phyloP scores from a whole-genome alignment of 352 stramenopile genomes.

The Pythium vanterpoolii region DNA sequence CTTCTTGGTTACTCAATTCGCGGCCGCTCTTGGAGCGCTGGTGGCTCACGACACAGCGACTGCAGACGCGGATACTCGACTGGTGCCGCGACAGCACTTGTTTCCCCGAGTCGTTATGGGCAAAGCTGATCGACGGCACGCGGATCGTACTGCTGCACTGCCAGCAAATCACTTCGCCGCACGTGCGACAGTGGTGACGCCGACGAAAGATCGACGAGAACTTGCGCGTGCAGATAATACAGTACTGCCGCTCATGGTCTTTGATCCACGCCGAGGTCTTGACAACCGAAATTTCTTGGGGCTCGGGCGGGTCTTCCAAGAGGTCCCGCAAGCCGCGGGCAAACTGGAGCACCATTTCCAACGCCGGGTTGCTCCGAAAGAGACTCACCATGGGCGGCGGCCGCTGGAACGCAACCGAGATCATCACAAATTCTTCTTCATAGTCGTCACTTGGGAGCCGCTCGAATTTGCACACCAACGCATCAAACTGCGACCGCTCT shows the following conservation, averaged over 20 bases:
- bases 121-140: slow-evolving; percentile 82
- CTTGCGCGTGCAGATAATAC: slow-evolving; percentile 73
- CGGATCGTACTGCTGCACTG: slow-evolving; percentile 83
- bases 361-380: slow-evolving; percentile 77
- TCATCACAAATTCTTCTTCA: slow-evolving; percentile 72
- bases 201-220: slow-evolving; percentile 85
- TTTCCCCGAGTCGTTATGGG: slow-evolving; percentile 76
- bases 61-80: slow-evolving; percentile 81
- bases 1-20: slow-evolving; percentile 73
- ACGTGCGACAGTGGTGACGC: slow-evolving; percentile 86
- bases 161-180: slow-evolving; percentile 87
- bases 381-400: slow-evolving; percentile 75
- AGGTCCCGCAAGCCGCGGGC: slow-evolving; percentile 73
- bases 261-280: slow-evolving; percentile 83
- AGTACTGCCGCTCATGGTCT: slow-evolving; percentile 82
- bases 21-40: slow-evolving; percentile 71
- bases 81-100: slow-evolving; percentile 76
- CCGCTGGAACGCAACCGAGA: slow-evolving; percentile 85
- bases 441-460: slow-evolving; percentile 56
- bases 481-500: slow-evolving; percentile 81
- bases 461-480: slow-evolving; percentile 85
- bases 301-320: slow-evolving; percentile 73
- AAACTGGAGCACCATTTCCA: slow-evolving; percentile 84
- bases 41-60: slow-evolving; percentile 74
- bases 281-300: slow-evolving; percentile 77